Evolutionary conservation across 495 filamentous ascomycete genomes (phyloP), one percentile per base, ranked within the genome.

Genomic region (Talaromyces borbonicus): DNA sequence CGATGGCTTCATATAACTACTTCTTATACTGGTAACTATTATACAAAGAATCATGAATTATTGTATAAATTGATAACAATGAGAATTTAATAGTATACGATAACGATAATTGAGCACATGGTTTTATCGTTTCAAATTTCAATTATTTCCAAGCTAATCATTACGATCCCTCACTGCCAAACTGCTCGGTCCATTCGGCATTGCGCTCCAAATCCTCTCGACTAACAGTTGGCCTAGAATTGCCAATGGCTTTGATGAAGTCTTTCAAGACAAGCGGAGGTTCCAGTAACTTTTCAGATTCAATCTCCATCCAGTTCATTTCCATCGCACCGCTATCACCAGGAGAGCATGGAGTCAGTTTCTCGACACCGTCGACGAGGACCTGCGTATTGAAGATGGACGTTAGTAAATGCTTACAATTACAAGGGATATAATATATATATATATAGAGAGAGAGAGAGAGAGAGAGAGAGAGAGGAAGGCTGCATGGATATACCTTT

Each of bases 171-270:
- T 99, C 92, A 59, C 90, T 96, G 46, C 92, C 92, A 66, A 97
- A 99, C 65, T 97, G 90, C 54, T 80, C 69, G 2, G 92, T 99
- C 92, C 92, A 99, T 35, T 96, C 89, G 50, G 84, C 72, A 63
- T 90, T 97, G 51, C 78, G 73, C 50, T 76, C 71, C 26, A 97
- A 74, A 63, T 99, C 92, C 16, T 82, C 85, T 5, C 73, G 66
- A 38, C 87, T 90, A 41, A 99, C 93, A 0, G 93, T 96, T 19
- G 93, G 92, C 52, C 90, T 58, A 4, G 85, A 83, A 15, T 79
- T 80, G 56, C 84, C 89, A 56, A 99, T 83, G 14, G 92, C 93
- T 59, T 88, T 90, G 56, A 92, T 74, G 59, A 99, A 97, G 62
- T 99, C 92, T 59, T 93, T 95, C 30, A 93, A 70, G 35, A 81